Base-by-base conservation (phyloP, 208 protist genomes). In the Vickermania ingenoplastis region DNA sequence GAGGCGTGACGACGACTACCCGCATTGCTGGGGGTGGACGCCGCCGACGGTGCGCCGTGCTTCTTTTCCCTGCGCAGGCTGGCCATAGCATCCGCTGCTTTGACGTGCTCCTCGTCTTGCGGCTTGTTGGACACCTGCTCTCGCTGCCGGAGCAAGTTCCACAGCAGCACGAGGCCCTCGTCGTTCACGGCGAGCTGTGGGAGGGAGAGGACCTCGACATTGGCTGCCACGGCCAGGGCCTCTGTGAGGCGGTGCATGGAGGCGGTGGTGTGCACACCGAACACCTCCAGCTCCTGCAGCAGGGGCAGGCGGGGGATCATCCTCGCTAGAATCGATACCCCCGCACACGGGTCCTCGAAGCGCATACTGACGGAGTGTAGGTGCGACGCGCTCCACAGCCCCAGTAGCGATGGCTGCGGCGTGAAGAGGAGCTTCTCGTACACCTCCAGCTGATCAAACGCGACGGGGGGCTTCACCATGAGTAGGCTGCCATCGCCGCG, bases 121-220 rank as follows among this genome's bases (percentile, higher is more conserved):
- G 7, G 36, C 22, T 27, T 25, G 14, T 17, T 31, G 0, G 28
- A 22, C 23, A 68, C 21, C 17, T 59, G 61, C 27, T 49, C 63
- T 1, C 58, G 63, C 30, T 65, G 49, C 14, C 14, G 21, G 0
- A 75, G 60, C 14, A 75, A 31, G 11, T 59, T 28, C 56, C 62
- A 69, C 13, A 75, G 69, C 22, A 49, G 36, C 2, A 23, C 53
- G 2, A 75, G 51, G 2, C 69, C 69, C 4, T 69, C 69, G 29
- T 75, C 69, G n/a, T 31, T 28, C 13, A 75, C 55, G 1, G 29
- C 36, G 31, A 75, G 7, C 29, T 75, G 61, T 3, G 69, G 69
- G 13, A 75, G 58, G 7, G 69, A 65, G 5, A 75, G 41, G 5
- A 22, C 41, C 27, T 63, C 58, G 41, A 75, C 63, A 31, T 70